These are phyloP conservation scores for Metschnikowia cubensis DNA, from an alignment of 805 yeast species.

Conservation along the genomic window DNA sequence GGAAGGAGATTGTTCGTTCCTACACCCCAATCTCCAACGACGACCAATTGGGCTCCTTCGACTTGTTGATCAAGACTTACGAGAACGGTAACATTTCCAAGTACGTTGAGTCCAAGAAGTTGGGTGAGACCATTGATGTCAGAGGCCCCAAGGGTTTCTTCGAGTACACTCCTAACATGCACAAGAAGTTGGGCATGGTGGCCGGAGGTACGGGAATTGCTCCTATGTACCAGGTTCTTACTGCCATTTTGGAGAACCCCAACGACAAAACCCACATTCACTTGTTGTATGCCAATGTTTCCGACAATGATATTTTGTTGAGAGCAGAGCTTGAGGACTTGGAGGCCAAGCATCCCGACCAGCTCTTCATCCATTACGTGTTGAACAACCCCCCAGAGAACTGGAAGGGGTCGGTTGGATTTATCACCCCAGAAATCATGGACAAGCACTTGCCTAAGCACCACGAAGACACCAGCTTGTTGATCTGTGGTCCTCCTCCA, in stretches of 20 bases:
- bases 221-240: slow-evolving; percentile 91
- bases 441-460: slow-evolving; percentile 60
- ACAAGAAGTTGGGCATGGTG: slow-evolving; percentile 73
- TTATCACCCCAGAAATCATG: slow-evolving; percentile 71
- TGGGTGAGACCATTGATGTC: slow-evolving; percentile 76
- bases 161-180: slow-evolving; percentile 77
- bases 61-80: slow-evolving; percentile 80
- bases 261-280: slow-evolving; percentile 71
- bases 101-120: slow-evolving; percentile 61
- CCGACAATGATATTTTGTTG: slow-evolving; percentile 75
- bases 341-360: slow-evolving; percentile 50
- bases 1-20: slow-evolving; percentile 76
- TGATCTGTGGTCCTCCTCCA: slow-evolving; percentile 93
- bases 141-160: slow-evolving; percentile 92
- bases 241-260: slow-evolving; percentile 74
- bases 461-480: slow-evolving; percentile 58
- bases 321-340: slow-evolving; percentile 74
- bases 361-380: slow-evolving; percentile 65
- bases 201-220: slow-evolving; percentile 98
- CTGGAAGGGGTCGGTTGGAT: slow-evolving; percentile 81
- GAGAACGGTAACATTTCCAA: slow-evolving; percentile 82
- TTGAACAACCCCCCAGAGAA: slow-evolving; percentile 66
- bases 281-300: slow-evolving; percentile 77
- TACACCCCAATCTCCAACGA: slow-evolving; percentile 88
- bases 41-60: slow-evolving; percentile 76